Conservation (phyloP, 257 asterid genomes). For the Anisodus tanguticus region DNA sequence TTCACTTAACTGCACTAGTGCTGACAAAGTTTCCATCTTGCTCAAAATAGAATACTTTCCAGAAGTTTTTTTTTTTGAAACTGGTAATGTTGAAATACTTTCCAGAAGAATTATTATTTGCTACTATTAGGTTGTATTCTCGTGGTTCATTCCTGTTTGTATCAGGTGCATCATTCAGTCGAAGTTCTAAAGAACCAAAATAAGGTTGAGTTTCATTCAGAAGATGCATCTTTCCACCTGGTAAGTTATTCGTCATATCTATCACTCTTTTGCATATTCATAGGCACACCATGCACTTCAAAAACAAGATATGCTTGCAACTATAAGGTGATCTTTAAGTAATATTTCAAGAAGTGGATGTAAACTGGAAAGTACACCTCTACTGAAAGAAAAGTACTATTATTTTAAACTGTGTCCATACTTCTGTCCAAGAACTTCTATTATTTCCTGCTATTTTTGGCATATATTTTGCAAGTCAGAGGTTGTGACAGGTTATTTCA, state of each 20-base stretch:
- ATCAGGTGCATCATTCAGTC: slow-evolving; percentile 73
- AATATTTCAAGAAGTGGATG: background rate
- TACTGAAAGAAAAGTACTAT: background rate
- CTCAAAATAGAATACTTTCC: background rate
- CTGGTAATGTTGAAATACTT: too few species aligned
- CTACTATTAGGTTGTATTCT: background rate
- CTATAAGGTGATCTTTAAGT: background rate
- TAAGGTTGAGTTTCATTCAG: slow-evolving; percentile 79
- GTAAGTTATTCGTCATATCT: slow-evolving; percentile 52
- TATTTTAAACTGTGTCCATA: background rate
- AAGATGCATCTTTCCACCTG: slow-evolving; percentile 75
- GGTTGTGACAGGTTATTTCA: background rate
- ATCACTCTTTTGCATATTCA: background rate
- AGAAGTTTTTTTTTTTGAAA: too few species aligned
- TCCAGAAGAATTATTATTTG: background rate
- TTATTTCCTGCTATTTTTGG: background rate
- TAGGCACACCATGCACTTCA: background rate
- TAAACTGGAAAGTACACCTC: background rate
- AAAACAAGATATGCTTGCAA: background rate
- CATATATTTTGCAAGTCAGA: background rate
- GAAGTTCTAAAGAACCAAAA: slow-evolving; percentile 88
- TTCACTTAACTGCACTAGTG: slow-evolving; percentile 4
- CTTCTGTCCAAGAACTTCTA: background rate
- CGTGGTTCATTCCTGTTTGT: slow-evolving; percentile 20
- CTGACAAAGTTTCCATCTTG: slow-evolving; percentile 15